Base-by-base conservation (phyloP, 495 filamentous ascomycete species). In the Aspergillus cristatus region DNA sequence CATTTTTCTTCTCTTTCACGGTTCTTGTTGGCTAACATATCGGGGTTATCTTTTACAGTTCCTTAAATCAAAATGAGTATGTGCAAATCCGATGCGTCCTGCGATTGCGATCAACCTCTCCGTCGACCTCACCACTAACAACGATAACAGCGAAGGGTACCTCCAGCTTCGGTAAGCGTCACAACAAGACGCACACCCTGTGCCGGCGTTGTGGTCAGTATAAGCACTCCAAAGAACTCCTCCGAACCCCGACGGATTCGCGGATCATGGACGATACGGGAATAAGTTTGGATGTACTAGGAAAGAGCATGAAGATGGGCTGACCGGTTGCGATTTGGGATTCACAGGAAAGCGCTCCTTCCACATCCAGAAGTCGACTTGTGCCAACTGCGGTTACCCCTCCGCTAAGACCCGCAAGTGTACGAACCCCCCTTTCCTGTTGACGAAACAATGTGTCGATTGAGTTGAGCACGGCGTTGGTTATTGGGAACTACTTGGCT, bases 311-410 rank as follows among this genome's bases (percentile, higher is more conserved):
- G 41, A 28, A 32, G 45, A 38, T 38, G 44, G 38, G 54, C 60
- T 62, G 54, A 63, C 50, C 25, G 39, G 18, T 42, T 48, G 38
- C 29, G 35, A 37, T 48, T 53, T 57, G 52, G 47, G 46, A 40
- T 30, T 39, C 50, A 54, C 54, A 91, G 90, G 89, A 63, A 81
- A 82, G 50, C 91, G 91, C 57, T 94, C 91, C 49, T 82, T 94
- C 66, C 91, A 98, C 82, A 84, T 97, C 74, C 91, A 98, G 76
- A 98, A 98, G 83, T 81, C 91, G 67, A 90, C 84, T 53, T 98
- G 91, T 74, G 76, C 91, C 46, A 86, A 86, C 59, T 98, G 91
- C 73, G 91, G 86, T 67, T 98, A 96, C 75, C 91, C 91, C 47
- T 74, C 88, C 53, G 91, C 91, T 67, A 94, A 93, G 76, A 90